Evolutionary conservation across 768 basidiomycete genomes (phyloP), one percentile per base, ranked within the genome.

Genomic region (Roridomyces roridus): DNA sequence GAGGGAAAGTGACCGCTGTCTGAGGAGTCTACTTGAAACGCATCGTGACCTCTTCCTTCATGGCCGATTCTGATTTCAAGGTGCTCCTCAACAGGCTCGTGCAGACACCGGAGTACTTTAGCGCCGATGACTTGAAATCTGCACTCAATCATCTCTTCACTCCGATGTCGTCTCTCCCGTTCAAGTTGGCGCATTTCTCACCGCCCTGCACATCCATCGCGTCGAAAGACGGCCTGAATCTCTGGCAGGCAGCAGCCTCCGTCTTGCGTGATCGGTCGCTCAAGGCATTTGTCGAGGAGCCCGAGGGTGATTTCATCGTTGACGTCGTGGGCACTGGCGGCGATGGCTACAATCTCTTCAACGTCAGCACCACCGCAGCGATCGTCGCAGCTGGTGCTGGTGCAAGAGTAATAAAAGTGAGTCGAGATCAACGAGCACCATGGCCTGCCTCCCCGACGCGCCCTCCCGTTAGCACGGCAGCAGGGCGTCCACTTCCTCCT

Each of bases 361-460:
- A 98, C 69, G 96, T 98, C 48, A 96, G 94, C 69, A 98, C 96
- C 1, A 89, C 93, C 2, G 96, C 96, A 3, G 96, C 85, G 1
- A 83, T 99, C 58, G 92, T 98, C 18, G 96, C 96, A 25, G 94
- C 95, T 21, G 96, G 96, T 14, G 92, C 95, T 7, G 96, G 96
- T 6, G 92, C 92, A 0, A 82, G 94, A 29, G 94, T 99, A 2
- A 85, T 94, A 70, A 98, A 99, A 80, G 95, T 92, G 67, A 57
- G 81, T 64, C 51, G 9, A 61, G 17, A 43, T 51, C 41, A 50
- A 42, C 17, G 46, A 10, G 23, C 14, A 49, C 26, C 21, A 39
- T 57, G 49, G 57, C n/a, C 9, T 55, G 21, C 37, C 59, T 41
- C 56, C 35, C 56, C 49, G 44, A 41, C 23, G n/a, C n/a, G n/a